Percentiles rank a stretch among this genome's conserved stretches.
These are phyloP conservation scores for Auriscalpium microsporum DNA, from an alignment of 768 basidiomycete species.

Conservation along the genomic window DNA sequence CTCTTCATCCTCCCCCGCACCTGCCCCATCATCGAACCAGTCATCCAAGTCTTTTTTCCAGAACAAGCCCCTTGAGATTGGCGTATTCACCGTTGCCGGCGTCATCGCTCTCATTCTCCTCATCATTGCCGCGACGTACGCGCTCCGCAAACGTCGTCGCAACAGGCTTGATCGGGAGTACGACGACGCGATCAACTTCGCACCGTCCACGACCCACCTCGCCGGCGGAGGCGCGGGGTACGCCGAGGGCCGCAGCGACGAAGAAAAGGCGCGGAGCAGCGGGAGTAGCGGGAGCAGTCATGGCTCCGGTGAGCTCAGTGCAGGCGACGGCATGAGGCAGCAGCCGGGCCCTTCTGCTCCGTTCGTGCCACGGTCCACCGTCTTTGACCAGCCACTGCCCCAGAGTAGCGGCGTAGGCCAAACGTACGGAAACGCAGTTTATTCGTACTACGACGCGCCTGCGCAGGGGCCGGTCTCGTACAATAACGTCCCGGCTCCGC, in stretches of 20 bases:
- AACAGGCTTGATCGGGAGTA: conserved; percentile 16
- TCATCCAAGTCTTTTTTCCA: conserved; percentile 41
- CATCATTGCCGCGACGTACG: conserved; percentile 35
- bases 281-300: not conserved
- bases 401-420: not conserved
- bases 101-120: conserved; percentile 39
- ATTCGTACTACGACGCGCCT: not conserved
- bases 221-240: not conserved
- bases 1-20: conserved; percentile 18
- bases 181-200: conserved; percentile 18
- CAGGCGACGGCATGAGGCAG: no score
- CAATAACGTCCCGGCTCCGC: not conserved
- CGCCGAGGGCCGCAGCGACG: not conserved
- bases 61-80: conserved; percentile 56
- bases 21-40: conserved; percentile 20
- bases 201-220: conserved; percentile 1
- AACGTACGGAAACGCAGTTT: not conserved
- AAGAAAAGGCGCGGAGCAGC: not conserved
- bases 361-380: not conserved
- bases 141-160: conserved; percentile 40
- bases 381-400: not conserved
- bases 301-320: not conserved
- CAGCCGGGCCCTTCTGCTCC: no score
- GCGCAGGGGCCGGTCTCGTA: not conserved
- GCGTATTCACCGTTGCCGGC: conserved; percentile 48